These are phyloP conservation scores for Plasmodium coatneyi DNA, from an alignment of 169 alveolate genomes.

Conservation along the genomic window DNA sequence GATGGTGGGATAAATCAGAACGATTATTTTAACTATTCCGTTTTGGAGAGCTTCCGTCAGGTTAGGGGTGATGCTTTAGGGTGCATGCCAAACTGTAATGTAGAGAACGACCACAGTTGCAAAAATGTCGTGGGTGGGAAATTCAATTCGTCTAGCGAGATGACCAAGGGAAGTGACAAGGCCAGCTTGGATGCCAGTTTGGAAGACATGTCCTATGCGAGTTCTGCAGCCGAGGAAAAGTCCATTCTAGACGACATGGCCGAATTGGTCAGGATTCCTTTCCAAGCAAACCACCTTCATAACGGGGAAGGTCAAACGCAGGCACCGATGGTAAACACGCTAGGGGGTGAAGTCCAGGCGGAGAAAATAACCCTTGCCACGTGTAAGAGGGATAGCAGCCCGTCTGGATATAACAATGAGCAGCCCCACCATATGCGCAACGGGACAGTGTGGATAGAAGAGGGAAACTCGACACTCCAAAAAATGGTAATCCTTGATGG, in stretches of 20 bases:
- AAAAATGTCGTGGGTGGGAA: neutral
- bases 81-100: neutral
- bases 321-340: neutral
- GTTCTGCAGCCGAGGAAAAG: neutral
- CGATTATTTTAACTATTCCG: neutral
- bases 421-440: neutral
- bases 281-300: neutral
- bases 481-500: conserved; percentile 44
- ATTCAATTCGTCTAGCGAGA: neutral
- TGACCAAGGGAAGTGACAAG: neutral
- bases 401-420: neutral
- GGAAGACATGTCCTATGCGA: neutral
- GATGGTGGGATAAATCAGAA: neutral
- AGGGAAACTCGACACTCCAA: neutral
- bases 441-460: neutral
- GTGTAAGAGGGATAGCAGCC: neutral
- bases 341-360: neutral
- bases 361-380: neutral
- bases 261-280: neutral
- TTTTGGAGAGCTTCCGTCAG: neutral
- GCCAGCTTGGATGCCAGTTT: neutral
- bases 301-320: neutral
- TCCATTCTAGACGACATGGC: neutral
- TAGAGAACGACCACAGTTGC: neutral
- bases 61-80: neutral